These are phyloP conservation scores for Candida awuae DNA, from an alignment of 805 yeast species.

Conservation along the genomic window DNA sequence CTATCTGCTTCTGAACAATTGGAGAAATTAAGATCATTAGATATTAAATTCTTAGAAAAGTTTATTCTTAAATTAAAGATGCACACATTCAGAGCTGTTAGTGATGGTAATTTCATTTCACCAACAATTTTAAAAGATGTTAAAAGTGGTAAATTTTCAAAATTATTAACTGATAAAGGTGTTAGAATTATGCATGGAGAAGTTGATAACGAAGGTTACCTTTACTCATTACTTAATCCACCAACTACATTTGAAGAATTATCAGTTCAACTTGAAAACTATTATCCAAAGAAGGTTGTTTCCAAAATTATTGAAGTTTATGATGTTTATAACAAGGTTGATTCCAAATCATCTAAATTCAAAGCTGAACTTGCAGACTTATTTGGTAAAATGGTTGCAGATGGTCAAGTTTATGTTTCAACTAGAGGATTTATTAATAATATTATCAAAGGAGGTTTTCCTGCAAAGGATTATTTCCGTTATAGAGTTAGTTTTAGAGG, in stretches of 20 bases:
- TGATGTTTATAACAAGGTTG: conserved; percentile 12
- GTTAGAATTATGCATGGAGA: conserved; percentile 11
- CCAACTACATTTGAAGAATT: conserved; percentile 19
- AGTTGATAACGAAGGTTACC: conserved; percentile 9
- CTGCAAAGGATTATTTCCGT: conserved; percentile 22
- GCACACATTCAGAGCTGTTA: conserved; percentile 31
- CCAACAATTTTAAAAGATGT: conserved; percentile 27
- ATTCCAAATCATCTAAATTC: conserved; percentile 12
- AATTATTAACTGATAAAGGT: conserved; percentile 2
- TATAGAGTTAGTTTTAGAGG: conserved; percentile 27
- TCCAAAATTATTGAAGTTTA: conserved; percentile 17
- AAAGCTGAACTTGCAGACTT: conserved; percentile 13
- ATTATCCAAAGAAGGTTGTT: conserved; percentile 27
- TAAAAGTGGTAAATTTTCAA: conserved; percentile 16
- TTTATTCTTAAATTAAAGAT: conserved; percentile 8
- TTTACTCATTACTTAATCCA: conserved; percentile 7
- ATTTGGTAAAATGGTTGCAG: conserved; percentile 32
- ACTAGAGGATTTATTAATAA: conserved; percentile 29
- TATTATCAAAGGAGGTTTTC: conserved; percentile 23
- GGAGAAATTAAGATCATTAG: conserved; percentile 6
- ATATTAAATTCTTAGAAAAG: conserved; percentile 6
- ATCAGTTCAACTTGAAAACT: conserved; percentile 27
- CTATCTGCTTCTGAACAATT: conserved; percentile 11
- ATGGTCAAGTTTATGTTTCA: conserved; percentile 34
- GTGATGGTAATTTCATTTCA: conserved; percentile 32